Percentiles rank a stretch among this genome's conserved stretches.
These are phyloP conservation scores for Colletotrichum aenigma DNA, from an alignment of 2,329 filamentous ascomycete genomes.

Conservation along the genomic window DNA sequence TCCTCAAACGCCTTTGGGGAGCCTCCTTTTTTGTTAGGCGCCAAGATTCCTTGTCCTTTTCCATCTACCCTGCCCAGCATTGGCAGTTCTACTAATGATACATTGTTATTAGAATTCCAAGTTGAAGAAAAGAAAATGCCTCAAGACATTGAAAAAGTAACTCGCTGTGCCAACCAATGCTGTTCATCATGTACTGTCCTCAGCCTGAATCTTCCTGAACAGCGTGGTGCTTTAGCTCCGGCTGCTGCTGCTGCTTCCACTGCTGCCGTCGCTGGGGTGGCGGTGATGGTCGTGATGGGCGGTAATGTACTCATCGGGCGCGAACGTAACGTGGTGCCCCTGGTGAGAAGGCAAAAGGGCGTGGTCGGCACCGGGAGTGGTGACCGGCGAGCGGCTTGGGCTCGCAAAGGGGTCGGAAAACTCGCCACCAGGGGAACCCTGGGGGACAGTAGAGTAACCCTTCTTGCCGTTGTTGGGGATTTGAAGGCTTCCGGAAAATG, in stretches of 20 bases:
- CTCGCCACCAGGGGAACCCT: background rate
- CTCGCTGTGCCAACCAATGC: slow-evolving; percentile 3
- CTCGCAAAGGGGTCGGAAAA: slow-evolving; percentile 12
- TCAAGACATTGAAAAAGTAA: background rate
- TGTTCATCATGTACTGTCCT: background rate
- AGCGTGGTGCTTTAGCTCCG: background rate
- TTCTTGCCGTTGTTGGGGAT: background rate
- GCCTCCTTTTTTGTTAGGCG: background rate
- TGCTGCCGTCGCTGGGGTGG: background rate
- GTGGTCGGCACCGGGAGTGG: background rate
- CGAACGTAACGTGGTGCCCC: background rate
- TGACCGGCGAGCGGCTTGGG: background rate
- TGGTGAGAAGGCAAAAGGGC: background rate
- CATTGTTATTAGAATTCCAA: background rate
- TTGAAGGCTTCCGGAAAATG: background rate
- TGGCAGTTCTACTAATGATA: slow-evolving; percentile 2
- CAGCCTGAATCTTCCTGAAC: background rate
- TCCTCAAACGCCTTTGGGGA: background rate
- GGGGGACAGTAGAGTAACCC: background rate
- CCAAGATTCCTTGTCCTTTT: background rate
- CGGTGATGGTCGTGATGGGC: background rate
- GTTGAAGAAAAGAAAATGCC: background rate
- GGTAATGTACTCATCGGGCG: background rate
- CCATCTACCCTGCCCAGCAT: background rate
- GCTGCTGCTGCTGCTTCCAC: background rate